These are phyloP conservation scores for Botrytis fragariae DNA, from an alignment of 2,329 filamentous ascomycete species.

Conservation along the genomic window DNA sequence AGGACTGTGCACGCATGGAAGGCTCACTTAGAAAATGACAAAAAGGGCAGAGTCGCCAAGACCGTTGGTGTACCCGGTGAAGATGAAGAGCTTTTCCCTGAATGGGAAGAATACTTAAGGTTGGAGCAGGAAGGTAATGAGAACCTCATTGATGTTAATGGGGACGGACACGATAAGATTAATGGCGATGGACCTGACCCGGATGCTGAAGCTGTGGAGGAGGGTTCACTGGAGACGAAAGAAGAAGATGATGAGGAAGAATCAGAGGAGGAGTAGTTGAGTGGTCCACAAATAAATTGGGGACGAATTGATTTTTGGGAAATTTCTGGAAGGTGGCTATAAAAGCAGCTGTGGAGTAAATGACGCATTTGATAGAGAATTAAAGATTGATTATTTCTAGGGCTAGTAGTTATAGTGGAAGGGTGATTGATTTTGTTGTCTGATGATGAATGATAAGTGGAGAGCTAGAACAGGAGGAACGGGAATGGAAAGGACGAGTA, in stretches of 20 bases:
- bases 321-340: neutral
- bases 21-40: conserved; percentile 73
- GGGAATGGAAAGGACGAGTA: neutral
- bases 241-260: conserved; percentile 13
- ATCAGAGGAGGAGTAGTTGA: conserved; percentile 7
- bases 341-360: neutral
- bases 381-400: neutral
- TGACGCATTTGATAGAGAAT: neutral
- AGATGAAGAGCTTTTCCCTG: conserved; percentile 87
- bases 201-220: conserved; percentile 28
- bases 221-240: conserved; percentile 18
- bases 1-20: conserved; percentile 78
- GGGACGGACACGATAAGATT: conserved; percentile 21
- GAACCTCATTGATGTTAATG: conserved; percentile 36
- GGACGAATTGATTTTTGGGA: neutral
- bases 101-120: conserved; percentile 89
- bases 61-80: conserved; percentile 78
- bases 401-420: neutral
- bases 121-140: conserved; percentile 68
- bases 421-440: neutral
- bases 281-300: neutral
- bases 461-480: neutral
- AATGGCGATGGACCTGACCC: conserved; percentile 30
- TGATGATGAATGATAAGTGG: neutral
- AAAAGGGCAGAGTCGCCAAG: conserved; percentile 82